These are phyloP conservation scores for Infundibulicybe gibba DNA, from an alignment of 768 basidiomycete species.

Conservation along the genomic window DNA sequence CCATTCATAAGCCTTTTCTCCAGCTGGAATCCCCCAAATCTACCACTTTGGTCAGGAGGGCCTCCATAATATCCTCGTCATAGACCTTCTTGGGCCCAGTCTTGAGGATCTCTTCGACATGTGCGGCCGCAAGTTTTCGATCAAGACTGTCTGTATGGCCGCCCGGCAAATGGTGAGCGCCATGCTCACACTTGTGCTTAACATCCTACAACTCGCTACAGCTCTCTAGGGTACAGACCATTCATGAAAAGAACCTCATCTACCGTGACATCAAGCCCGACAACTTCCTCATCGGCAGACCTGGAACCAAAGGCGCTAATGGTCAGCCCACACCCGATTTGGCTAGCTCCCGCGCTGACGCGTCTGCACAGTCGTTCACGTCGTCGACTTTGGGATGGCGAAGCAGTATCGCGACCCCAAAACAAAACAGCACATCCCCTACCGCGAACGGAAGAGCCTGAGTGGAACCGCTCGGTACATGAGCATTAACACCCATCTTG, in stretches of 20 bases:
- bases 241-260: slow-evolving; percentile 99
- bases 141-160: slow-evolving; percentile 99
- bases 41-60: slow-evolving; percentile 99
- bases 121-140: slow-evolving; percentile 96
- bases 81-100: slow-evolving; percentile 95
- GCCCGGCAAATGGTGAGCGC: slow-evolving; percentile 88
- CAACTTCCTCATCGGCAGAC: slow-evolving; percentile 96
- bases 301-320: slow-evolving; percentile 87
- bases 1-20: slow-evolving; percentile 11
- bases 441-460: slow-evolving; percentile 95
- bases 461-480: slow-evolving; percentile 98
- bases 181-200: slow-evolving; percentile 3
- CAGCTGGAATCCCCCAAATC: slow-evolving; percentile 97
- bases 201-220: slow-evolving; percentile 23
- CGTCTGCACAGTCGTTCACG: slow-evolving; percentile 68
- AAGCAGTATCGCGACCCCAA: slow-evolving; percentile 99
- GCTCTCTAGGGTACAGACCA: slow-evolving; percentile 94
- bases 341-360: slow-evolving; percentile 4
- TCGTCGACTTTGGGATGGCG: slow-evolving; percentile 99
- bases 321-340: slow-evolving; percentile 35
- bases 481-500: slow-evolving; percentile 99
- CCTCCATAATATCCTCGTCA: slow-evolving; percentile 97
- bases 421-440: slow-evolving; percentile 99
- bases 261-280: slow-evolving; percentile 99
- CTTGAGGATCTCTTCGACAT: slow-evolving; percentile 98